These are phyloP conservation scores for Clonostachys rhizophaga DNA, from an alignment of 2,329 filamentous ascomycete genomes.

Conservation along the genomic window DNA sequence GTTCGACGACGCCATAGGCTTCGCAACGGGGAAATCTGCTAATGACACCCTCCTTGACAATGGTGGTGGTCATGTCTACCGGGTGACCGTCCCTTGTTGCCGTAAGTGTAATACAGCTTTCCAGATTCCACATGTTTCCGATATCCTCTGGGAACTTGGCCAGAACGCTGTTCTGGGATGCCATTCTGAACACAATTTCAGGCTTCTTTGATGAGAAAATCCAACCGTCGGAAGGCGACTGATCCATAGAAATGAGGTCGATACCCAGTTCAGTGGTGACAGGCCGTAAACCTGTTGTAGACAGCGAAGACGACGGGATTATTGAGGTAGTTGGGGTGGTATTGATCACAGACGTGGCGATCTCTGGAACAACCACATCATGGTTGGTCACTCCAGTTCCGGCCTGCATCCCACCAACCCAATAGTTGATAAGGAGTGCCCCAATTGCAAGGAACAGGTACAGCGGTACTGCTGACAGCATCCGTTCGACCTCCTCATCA, in stretches of 20 bases:
- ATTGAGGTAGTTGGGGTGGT: neutral
- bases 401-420: too few species aligned
- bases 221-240: conserved; percentile 19
- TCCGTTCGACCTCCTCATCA: too few species aligned
- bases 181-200: conserved; percentile 17
- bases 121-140: conserved; percentile 48
- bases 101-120: conserved; percentile 49
- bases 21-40: conserved; percentile 48
- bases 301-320: neutral
- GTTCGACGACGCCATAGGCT: conserved; percentile 51
- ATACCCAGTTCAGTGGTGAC: neutral
- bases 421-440: too few species aligned
- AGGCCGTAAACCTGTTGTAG: neutral
- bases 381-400: neutral
- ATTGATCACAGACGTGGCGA: neutral
- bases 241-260: neutral
- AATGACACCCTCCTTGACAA: conserved; percentile 44
- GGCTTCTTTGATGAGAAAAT: conserved; percentile 24
- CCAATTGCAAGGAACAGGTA: too few species aligned
- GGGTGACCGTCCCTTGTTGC: conserved; percentile 42
- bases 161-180: conserved; percentile 44
- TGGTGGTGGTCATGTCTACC: conserved; percentile 42
- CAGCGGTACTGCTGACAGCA: too few species aligned
- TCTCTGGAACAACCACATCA: neutral
- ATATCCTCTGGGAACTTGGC: conserved; percentile 44